Percentiles rank a stretch among this genome's conserved stretches.
These are phyloP conservation scores for Pseudotulostoma volvatum DNA, from an alignment of 495 filamentous ascomycete genomes.

Conservation along the genomic window DNA sequence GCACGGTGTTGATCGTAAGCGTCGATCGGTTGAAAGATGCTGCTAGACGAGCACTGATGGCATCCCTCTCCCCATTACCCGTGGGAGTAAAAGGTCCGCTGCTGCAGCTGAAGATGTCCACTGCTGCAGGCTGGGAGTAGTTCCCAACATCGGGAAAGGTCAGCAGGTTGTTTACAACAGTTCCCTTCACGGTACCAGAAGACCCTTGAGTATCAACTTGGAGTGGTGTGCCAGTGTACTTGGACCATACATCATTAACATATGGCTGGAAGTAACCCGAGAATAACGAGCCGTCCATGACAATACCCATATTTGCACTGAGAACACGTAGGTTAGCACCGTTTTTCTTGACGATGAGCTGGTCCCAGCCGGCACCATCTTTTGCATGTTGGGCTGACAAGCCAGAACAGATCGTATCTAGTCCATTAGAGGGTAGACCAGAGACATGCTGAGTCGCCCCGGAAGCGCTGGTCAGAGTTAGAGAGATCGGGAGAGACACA, in stretches of 20 bases:
- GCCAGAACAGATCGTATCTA: constrained; percentile 36
- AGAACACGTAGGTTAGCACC: constrained; percentile 43
- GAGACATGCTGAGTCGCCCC: constrained; percentile 37
- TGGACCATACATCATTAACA: constrained; percentile 45
- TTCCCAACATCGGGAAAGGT: constrained; percentile 30
- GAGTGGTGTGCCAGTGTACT: constrained; percentile 35
- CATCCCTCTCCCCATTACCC: constrained; percentile 28
- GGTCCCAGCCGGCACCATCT: constrained; percentile 46
- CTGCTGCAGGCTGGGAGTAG: constrained; percentile 40
- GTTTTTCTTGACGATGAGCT: constrained; percentile 38
- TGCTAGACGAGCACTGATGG: constrained; percentile 46
- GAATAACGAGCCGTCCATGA: constrained; percentile 40
- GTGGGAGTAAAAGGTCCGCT: constrained; percentile 48
- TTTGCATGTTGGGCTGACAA: constrained; percentile 34
- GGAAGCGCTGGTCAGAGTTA: constrained; percentile 38
- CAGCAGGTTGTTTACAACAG: constrained; percentile 32
- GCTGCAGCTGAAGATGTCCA: constrained; percentile 56
- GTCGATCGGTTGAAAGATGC: constrained; percentile 56
- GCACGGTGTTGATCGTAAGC: constrained; percentile 29
- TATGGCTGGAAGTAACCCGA: constrained; percentile 45
- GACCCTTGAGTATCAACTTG: constrained; percentile 47
- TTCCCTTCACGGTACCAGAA: constrained; percentile 34
- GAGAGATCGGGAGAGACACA: constrained; percentile 45
- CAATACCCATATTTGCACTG: constrained; percentile 47
- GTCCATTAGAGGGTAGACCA: constrained; percentile 40